Evolutionary conservation across 2,329 filamentous ascomycete genomes (phyloP), one percentile per base, ranked within the genome.

Genomic region (Pyrenophora seminiperda): DNA sequence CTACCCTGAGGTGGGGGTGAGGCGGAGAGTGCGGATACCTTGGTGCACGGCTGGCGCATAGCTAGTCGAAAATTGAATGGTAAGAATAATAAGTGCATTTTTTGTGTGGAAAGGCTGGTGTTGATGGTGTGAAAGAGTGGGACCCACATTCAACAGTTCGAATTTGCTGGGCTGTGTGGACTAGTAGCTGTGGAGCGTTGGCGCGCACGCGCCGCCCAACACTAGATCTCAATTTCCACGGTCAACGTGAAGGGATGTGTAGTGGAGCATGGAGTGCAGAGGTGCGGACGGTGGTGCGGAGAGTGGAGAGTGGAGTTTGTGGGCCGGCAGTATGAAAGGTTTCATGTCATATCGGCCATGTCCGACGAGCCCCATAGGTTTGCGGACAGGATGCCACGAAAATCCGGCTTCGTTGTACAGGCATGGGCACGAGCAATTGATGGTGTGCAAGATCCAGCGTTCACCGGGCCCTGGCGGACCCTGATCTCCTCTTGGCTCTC

Each of bases 121-220:
- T 29, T 20, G 33, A 39, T 24, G 24, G 24, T 20, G 38, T 34
- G 39, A 20, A 18, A 34, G 37, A 2, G 15, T 17, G 10, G 38
- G 55, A 46, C 53, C 58, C 58, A 57, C 58, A 57, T 56, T 59
- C 58, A 61, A 61, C 58, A 61, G 40, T 54, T 58, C 44, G 47
- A 44, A 31, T 54, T 34, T 51, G 42, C 48, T 47, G 24, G 29
- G 19, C 18, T 33, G 36, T 33, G 46, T 19, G 27, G 37, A 27
- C 24, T 27, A 15, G 41, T 41, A 19, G 36, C 29, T 24, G 42
- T 31, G 42, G 48, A 39, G 32, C 38, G 20, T 46, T 33, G 27
- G 17, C 32, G 32, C 18, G 40, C 22, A 46, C 30, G 18, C 31
- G 19, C 41, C 30, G 17, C 30, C 29, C 22, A 24, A 30, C n/a